Evolutionary conservation across 2,329 filamentous ascomycete genomes (phyloP), one percentile per base, ranked within the genome.

Genomic region (Pseudogymnoascus sp.): DNA sequence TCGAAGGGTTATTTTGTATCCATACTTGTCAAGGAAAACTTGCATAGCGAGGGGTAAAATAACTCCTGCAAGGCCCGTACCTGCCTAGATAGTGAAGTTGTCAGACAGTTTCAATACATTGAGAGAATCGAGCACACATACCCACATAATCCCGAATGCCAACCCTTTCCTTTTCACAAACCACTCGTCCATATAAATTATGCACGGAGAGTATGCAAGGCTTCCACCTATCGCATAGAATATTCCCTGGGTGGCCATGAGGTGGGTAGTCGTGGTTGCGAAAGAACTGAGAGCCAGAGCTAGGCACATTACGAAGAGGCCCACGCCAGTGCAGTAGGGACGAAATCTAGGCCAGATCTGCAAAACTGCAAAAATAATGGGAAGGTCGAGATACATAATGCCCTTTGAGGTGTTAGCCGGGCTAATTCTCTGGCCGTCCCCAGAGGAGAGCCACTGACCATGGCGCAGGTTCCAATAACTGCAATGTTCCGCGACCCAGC

Each of bases 91-190:
- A 1, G 69, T 70, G 10, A 72, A 7, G 71, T 23, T 7, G 73
- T 60, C 33, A 73, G 2, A 21, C 0, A 62, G 65, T 7, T 38
- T 37, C 33, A 35, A 46, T 33, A 71, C 46, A 0, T 69, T 66
- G 63, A 13, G 69, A 70, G 40, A 70, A 42, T 78, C 37, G 59
- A 60, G 33, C 9, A 60, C 21, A 60, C 59, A 38, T 10, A 79
- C 81, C 80, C 82, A 86, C 79, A 88, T 84, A 60, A 86, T 79
- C n/a, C 86, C 86, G 68, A 83, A 85, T 1, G 84, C 84, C 35
- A 87, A 73, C 0, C 84, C 83, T 60, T 84, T 84, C 46, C 79
- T 78, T 44, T 75, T 76, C 21, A 83, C 77, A 70, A 87, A 88
- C 83, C 84, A 88, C 70, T 87, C 82, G 65, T 87, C 82, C 66